Percentiles rank a stretch among this genome's conserved stretches.
phyloP scores from a whole-genome alignment of 352 stramenopile genomes.

The Phytophthora ohioensis region DNA sequence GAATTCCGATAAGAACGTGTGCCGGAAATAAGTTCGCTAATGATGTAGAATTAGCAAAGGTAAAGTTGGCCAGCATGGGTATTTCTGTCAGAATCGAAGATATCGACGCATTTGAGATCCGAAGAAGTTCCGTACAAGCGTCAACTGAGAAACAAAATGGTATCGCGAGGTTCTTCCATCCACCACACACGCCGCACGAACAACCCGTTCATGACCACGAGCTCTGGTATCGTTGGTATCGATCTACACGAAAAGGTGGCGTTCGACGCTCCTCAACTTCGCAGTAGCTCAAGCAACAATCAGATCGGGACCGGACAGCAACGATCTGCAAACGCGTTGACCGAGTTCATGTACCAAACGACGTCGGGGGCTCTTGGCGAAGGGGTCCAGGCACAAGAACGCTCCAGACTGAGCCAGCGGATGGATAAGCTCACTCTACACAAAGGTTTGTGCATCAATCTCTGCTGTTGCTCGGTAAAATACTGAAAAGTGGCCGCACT shows the following conservation, averaged over 20 bases:
- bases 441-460: slow-evolving; percentile 50
- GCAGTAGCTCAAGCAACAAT: slow-evolving; percentile 44
- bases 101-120: slow-evolving; percentile 13
- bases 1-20: slow-evolving; percentile 22
- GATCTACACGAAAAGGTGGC: slow-evolving; percentile 72
- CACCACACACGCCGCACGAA: slow-evolving; percentile 73
- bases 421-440: slow-evolving; percentile 80
- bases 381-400: slow-evolving; percentile 46
- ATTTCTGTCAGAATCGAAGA: slow-evolving; percentile 11
- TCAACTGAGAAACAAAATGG: slow-evolving; percentile 41
- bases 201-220: slow-evolving; percentile 90
- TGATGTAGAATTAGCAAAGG: background rate
- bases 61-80: slow-evolving; percentile 6
- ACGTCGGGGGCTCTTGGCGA: slow-evolving; percentile 67
- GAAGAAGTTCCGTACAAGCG: slow-evolving; percentile 6
- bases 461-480: background rate
- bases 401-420: slow-evolving; percentile 71
- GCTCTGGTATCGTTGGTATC: slow-evolving; percentile 84
- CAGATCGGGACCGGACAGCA: slow-evolving; percentile 34
- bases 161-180: slow-evolving; percentile 78
- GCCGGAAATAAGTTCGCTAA: slow-evolving; percentile 20
- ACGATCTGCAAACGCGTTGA: slow-evolving; percentile 41
- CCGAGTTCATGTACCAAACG: slow-evolving; percentile 87
- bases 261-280: slow-evolving; percentile 66
- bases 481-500: background rate